These are phyloP conservation scores for Rhynchospora breviuscula DNA, from an alignment of 176 grass and related monocot genomes.

Conservation along the genomic window DNA sequence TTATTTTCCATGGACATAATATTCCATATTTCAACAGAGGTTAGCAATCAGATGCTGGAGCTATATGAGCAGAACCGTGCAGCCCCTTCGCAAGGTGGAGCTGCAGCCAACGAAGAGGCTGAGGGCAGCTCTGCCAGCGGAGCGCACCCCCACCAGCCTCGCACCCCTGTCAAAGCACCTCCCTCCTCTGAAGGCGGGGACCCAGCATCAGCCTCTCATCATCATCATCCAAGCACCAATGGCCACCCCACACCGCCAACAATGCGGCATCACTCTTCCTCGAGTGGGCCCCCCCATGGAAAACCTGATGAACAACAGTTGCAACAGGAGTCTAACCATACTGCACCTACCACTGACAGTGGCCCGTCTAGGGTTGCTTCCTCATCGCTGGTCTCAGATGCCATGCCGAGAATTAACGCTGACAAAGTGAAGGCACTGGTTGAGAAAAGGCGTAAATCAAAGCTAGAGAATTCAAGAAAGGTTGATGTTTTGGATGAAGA, in stretches of 20 bases:
- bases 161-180: constrained; percentile 38
- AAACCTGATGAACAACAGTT: constrained; percentile 39
- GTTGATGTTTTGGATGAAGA: constrained; percentile 55
- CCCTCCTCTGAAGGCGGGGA: constrained; percentile 23
- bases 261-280: neutral
- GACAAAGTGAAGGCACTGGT: constrained; percentile 67
- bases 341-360: constrained; percentile 1
- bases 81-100: constrained; percentile 37
- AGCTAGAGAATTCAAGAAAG: constrained; percentile 45
- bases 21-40: constrained; percentile 42
- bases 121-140: constrained; percentile 47
- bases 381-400: constrained; percentile 32
- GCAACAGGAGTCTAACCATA: constrained; percentile 37
- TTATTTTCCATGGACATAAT: neutral
- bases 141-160: constrained; percentile 27
- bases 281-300: neutral
- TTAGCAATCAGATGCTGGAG: constrained; percentile 96
- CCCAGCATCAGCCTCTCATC: constrained; percentile 23
- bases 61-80: constrained; percentile 69
- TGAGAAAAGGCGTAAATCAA: constrained; percentile 54
- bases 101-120: constrained; percentile 28
- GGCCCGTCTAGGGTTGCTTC: constrained; percentile 34
- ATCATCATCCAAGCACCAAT: constrained; percentile 12
- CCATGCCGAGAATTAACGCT: constrained; percentile 58
- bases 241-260: constrained; percentile 10